Base-by-base conservation (phyloP, 495 filamentous ascomycete species). In the Neurospora sp. region DNA sequence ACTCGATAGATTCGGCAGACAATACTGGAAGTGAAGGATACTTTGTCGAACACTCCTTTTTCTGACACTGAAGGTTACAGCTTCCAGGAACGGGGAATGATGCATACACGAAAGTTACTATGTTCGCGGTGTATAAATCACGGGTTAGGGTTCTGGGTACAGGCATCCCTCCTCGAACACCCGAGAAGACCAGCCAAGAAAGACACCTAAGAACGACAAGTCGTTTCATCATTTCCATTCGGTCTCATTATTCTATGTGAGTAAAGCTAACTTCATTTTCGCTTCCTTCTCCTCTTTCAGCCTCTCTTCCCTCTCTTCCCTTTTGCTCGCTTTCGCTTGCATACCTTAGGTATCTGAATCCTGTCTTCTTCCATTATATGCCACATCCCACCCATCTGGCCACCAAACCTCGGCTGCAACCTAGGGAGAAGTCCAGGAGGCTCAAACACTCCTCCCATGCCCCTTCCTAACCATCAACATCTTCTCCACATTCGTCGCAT, bases 391-490 rank as follows among this genome's bases (percentile, higher is more conserved):
- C n/a, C 46, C 11, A 14, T 5, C 0, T 22, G 7, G 0, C 35
- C 35, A 37, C 35, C 35, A 37, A 37, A 37, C 44, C 44, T 46
- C n/a, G 44, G 9, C n/a, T 20, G 4, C 0, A n/a, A 46, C 42
- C 42, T 8, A 42, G 14, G 14, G 3, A 5, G 14, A 0, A 9
- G 37, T 7, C 37, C 5, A 7, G 37, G 37, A 12, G 40, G 12
- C 9, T 12, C 0, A 53, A 22, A 65, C 53, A 65, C 53, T 37
- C 27, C 42, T 72, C 39, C 68, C 74, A 69, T 77, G 76, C 37
- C 77, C 77, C 69, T 76, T 46, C 44, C 41, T 69, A 12, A 44
- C 75, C 77, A 76, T 76, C 41, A 78, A 39, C 77, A 78, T 78
- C 70, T 72, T 72, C 61, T 39, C 35, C 10, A 75, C 70, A n/a